Conservation (phyloP, 169 alveolate genomes). For the Plasmodium falciparum region DNA sequence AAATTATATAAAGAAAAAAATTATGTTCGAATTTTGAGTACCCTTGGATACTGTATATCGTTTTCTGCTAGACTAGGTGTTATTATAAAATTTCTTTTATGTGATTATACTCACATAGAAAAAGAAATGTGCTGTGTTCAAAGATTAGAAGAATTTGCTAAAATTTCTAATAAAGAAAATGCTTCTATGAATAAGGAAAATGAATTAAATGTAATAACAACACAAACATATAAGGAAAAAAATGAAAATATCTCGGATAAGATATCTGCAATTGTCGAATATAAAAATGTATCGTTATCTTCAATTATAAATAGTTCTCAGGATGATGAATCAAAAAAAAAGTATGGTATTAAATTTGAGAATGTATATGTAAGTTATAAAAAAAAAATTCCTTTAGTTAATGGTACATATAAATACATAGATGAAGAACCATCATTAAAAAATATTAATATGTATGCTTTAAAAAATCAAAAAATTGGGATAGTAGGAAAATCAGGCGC, state of each 20-base stretch:
- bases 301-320: not conserved
- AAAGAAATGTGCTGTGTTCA: constrained; percentile 80
- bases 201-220: not conserved
- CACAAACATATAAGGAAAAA: not conserved
- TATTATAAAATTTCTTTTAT: constrained; percentile 30
- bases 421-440: constrained; percentile 75
- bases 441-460: constrained; percentile 78
- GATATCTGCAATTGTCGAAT: not conserved
- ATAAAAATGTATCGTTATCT: not conserved
- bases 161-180: constrained; percentile 11
- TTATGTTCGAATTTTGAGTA: constrained; percentile 28
- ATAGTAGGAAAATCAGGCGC: constrained; percentile 82
- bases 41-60: constrained; percentile 41
- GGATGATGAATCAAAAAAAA: constrained; percentile 34
- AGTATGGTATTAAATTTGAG: constrained; percentile 54
- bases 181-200: constrained; percentile 12
- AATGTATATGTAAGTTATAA: constrained; percentile 62
- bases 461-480: constrained; percentile 82
- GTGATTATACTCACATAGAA: constrained; percentile 45
- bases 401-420: constrained; percentile 18
- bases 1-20: constrained; percentile 6
- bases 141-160: constrained; percentile 46
- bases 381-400: constrained; percentile 39
- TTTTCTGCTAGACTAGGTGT: constrained; percentile 54
- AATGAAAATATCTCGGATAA: not conserved